Conservation (phyloP, 176 grass and related monocot genomes). For the Musa acuminata region DNA sequence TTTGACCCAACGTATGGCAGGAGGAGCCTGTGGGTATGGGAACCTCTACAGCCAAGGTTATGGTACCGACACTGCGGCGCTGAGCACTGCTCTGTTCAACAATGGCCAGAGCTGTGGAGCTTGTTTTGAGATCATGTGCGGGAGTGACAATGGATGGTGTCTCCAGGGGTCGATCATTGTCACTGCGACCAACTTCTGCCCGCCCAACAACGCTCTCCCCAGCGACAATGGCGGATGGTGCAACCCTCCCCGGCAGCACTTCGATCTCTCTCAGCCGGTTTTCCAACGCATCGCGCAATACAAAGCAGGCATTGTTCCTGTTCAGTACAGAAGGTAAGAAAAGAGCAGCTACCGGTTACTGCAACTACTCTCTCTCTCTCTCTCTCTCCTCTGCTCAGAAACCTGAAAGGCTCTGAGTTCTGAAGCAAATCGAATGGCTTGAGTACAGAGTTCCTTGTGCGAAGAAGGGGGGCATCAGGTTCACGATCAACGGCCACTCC, state of each 20-base stretch:
- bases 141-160: slow-evolving; percentile 24
- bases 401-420: too few species aligned
- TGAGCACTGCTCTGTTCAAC: slow-evolving; percentile 60
- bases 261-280: slow-evolving; percentile 80
- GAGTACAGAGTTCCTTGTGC: slow-evolving; percentile 28
- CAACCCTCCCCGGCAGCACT: slow-evolving; percentile 75
- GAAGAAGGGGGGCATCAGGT: slow-evolving; percentile 49
- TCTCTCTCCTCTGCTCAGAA: too few species aligned
- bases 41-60: slow-evolving; percentile 71
- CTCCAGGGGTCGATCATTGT: slow-evolving; percentile 37
- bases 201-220: slow-evolving; percentile 39
- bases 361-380: too few species aligned
- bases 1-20: slow-evolving; percentile 5
- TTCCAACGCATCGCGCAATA: slow-evolving; percentile 57
- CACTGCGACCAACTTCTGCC: slow-evolving; percentile 86
- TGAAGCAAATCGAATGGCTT: background rate
- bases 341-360: background rate
- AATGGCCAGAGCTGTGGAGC: slow-evolving; percentile 56
- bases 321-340: slow-evolving; percentile 42
- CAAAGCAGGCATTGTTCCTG: slow-evolving; percentile 49
- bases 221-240: slow-evolving; percentile 72
- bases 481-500: slow-evolving; percentile 62
- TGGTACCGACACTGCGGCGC: slow-evolving; percentile 62
- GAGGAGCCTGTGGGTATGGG: slow-evolving; percentile 73
- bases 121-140: slow-evolving; percentile 66